These are phyloP conservation scores for Lignosus rhinocerotis DNA, from an alignment of 1,284 basidiomycete genomes.

Conservation along the genomic window DNA sequence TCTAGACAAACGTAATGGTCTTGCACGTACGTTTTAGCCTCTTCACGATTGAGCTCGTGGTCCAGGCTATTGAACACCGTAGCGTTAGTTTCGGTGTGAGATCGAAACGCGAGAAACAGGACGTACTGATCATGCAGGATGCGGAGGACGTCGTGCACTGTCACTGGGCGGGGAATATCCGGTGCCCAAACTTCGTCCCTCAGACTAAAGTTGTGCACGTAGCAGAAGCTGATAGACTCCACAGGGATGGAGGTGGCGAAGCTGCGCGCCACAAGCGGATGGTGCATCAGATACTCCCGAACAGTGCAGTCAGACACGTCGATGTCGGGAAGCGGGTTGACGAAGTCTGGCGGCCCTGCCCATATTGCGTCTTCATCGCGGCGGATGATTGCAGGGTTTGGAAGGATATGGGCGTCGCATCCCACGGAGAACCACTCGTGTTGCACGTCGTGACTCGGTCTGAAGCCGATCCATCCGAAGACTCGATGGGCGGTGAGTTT, in stretches of 20 bases:
- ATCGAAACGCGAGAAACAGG: background rate
- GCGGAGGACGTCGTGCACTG: background rate
- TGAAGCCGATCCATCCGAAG: constrained; percentile 1
- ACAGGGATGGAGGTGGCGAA: background rate
- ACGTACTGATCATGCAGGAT: background rate
- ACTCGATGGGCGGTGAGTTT: background rate
- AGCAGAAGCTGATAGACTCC: background rate
- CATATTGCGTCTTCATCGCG: background rate
- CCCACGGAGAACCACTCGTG: background rate
- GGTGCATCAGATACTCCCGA: background rate
- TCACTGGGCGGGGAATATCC: background rate
- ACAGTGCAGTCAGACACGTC: background rate
- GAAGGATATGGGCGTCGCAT: background rate
- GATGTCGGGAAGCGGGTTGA: background rate
- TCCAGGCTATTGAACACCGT: background rate
- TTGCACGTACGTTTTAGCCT: background rate
- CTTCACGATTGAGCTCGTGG: background rate
- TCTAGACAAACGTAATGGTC: background rate
- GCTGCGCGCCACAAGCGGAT: background rate
- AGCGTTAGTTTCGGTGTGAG: background rate
- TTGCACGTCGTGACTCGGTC: background rate
- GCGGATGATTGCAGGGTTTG: background rate
- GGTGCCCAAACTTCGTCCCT: background rate
- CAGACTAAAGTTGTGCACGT: background rate
- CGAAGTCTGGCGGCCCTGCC: background rate